Evolutionary conservation across 306 rosid species (phyloP).

Genomic region (Quercus glauca): DNA sequence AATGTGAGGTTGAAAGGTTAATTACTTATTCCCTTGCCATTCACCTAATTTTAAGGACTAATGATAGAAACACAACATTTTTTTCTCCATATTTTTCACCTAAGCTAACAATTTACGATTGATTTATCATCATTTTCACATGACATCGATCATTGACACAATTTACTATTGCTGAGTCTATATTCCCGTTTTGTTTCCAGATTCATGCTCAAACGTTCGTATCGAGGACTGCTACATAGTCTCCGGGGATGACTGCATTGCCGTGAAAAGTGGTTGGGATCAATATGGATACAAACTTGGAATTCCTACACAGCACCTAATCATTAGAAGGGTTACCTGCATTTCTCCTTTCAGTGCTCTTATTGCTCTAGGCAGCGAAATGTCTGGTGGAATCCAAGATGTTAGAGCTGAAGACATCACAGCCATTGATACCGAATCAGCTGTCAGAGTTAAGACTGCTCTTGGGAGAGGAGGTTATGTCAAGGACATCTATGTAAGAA

Average conservation of each 20-base stretch:
- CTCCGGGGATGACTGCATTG: slow-evolving; percentile 72
- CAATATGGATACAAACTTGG: slow-evolving; percentile 56
- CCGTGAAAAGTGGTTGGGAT: slow-evolving; percentile 78
- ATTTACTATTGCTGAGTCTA: background rate
- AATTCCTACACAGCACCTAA: slow-evolving; percentile 48
- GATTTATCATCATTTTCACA: no score
- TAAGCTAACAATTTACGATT: no score
- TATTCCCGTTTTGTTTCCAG: slow-evolving; percentile 18
- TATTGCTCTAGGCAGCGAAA: slow-evolving; percentile 80
- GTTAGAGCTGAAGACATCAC: slow-evolving; percentile 60
- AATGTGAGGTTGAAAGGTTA: no score
- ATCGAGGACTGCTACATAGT: slow-evolving; percentile 68
- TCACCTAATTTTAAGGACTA: no score
- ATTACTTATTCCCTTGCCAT: no score
- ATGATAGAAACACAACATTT: no score
- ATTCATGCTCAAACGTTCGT: slow-evolving; percentile 48
- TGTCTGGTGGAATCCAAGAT: slow-evolving; percentile 78
- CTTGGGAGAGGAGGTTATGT: slow-evolving; percentile 67
- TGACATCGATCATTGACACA: background rate
- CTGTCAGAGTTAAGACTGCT: slow-evolving; percentile 60
- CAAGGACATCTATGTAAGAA: slow-evolving; percentile 52
- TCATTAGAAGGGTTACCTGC: slow-evolving; percentile 54
- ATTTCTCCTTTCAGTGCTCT: slow-evolving; percentile 60
- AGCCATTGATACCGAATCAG: slow-evolving; percentile 57
- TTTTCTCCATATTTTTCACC: no score